Conservation (phyloP, 169 alveolate genomes). For the Condylostoma magnum region DNA sequence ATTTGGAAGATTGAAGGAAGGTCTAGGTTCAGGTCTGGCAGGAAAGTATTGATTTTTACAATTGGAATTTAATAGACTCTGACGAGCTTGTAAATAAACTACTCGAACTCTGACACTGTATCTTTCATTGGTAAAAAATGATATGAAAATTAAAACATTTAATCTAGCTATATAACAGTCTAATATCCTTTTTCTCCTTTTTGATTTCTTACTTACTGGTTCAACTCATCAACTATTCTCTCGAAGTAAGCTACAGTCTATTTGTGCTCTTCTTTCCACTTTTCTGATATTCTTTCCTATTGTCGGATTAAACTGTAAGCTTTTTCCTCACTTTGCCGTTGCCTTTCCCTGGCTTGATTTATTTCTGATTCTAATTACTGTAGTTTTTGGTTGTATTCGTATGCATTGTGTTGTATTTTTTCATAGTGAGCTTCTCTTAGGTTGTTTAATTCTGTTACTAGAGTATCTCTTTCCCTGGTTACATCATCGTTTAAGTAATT, state of each 20-base stretch:
- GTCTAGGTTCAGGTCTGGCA: no score
- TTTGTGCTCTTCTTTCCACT: slow-evolving; percentile 48
- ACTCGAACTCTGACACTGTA: no score
- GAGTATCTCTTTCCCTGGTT: slow-evolving; percentile 42
- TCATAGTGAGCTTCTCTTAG: slow-evolving; percentile 28
- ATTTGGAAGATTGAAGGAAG: no score
- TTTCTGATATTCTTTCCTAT: slow-evolving; percentile 44
- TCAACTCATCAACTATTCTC: neutral
- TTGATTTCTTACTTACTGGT: neutral
- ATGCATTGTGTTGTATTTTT: slow-evolving; percentile 37
- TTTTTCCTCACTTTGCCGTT: slow-evolving; percentile 40
- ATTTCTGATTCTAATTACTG: slow-evolving; percentile 30
- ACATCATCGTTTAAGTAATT: slow-evolving; percentile 14
- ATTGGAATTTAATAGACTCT: no score
- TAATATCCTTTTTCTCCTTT: slow-evolving; percentile 5
- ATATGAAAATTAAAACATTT: no score
- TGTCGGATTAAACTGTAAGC: slow-evolving; percentile 36
- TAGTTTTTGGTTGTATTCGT: slow-evolving; percentile 32
- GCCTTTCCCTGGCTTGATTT: slow-evolving; percentile 41
- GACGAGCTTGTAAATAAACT: no score
- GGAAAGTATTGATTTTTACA: no score
- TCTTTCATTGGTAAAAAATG: no score
- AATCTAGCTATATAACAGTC: slow-evolving; percentile 14
- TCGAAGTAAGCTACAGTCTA: slow-evolving; percentile 36
- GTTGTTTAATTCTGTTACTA: slow-evolving; percentile 30